Conservation (phyloP, 441 rosid species). For the Capsella rubella region DNA sequence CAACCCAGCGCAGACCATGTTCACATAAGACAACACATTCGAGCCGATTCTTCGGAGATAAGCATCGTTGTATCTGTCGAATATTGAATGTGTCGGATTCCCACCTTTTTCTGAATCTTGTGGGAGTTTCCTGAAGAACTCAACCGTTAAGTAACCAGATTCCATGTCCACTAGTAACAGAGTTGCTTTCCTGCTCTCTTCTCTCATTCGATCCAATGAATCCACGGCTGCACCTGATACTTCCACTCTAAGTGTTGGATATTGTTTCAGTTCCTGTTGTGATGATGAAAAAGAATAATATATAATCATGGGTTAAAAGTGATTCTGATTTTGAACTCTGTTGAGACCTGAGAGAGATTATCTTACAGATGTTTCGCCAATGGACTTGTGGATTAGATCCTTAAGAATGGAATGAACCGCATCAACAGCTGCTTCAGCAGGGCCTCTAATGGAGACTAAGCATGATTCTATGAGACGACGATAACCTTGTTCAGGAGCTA, state of each 20-base stretch:
- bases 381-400: constrained; percentile 80
- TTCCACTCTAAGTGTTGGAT: constrained; percentile 83
- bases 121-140: constrained; percentile 92
- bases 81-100: constrained; percentile 84
- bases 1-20: constrained; percentile 77
- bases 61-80: constrained; percentile 83
- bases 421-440: constrained; percentile 96
- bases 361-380: constrained; percentile 68
- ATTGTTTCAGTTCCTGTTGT: constrained; percentile 84
- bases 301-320: neutral
- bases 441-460: constrained; percentile 77
- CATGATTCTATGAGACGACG: constrained; percentile 91
- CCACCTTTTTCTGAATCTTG: constrained; percentile 95
- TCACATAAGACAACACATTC: constrained; percentile 77
- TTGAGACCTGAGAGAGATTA: neutral
- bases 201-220: constrained; percentile 85
- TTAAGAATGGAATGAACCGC: constrained; percentile 87
- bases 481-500: constrained; percentile 97
- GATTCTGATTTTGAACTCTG: neutral
- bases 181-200: constrained; percentile 85
- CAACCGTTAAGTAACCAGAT: constrained; percentile 83
- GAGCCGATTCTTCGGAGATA: constrained; percentile 88
- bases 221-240: constrained; percentile 80
- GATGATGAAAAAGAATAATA: neutral
- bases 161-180: constrained; percentile 91